Percentiles rank a stretch among this genome's conserved stretches.
Conservation (phyloP, 495 filamentous ascomycete genomes). For the Podospora australis region DNA sequence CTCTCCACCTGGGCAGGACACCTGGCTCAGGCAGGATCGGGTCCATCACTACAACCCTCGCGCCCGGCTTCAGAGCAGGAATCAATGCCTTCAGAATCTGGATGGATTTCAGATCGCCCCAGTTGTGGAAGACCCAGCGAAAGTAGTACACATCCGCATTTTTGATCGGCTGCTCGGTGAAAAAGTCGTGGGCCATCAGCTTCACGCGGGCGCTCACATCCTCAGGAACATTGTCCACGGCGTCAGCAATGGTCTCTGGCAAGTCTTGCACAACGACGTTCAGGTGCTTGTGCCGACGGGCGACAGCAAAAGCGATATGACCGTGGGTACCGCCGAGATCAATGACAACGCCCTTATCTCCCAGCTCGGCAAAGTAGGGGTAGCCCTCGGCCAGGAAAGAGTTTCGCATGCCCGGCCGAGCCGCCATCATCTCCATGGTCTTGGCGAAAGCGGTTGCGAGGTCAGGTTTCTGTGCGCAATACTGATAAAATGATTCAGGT, state of each 20-base stretch:
- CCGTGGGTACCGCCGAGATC: background rate
- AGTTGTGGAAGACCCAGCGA: background rate
- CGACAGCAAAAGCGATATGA: background rate
- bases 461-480: background rate
- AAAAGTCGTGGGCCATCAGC: background rate
- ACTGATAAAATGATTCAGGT: background rate
- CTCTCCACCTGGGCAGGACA: background rate
- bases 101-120: background rate
- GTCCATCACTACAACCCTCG: background rate
- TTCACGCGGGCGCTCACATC: background rate
- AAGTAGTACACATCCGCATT: background rate
- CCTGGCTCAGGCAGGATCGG: background rate
- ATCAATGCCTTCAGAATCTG: background rate
- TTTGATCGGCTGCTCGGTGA: background rate
- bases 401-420: background rate
- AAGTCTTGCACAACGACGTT: background rate
- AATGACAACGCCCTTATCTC: background rate
- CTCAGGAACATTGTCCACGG: background rate
- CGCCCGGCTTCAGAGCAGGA: background rate
- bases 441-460: background rate
- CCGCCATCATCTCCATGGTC: background rate
- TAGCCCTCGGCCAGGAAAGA: background rate
- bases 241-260: background rate
- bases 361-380: background rate
- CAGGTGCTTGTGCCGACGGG: background rate